Base-by-base conservation (phyloP, 169 alveolate species). In the Plasmodium yoelii region DNA sequence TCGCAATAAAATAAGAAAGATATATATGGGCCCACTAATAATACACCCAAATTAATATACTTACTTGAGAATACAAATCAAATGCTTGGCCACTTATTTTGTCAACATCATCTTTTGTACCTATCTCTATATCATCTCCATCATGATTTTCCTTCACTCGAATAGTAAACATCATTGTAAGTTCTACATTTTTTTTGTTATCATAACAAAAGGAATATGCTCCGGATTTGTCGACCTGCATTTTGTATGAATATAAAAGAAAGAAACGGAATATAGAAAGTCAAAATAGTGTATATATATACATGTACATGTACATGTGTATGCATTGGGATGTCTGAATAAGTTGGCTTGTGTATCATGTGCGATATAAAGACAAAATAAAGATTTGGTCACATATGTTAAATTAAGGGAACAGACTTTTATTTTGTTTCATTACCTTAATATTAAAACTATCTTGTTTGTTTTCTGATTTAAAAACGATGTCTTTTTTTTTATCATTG, bases 71-170 rank as follows among this genome's bases (percentile, higher is more conserved):
- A 82, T 67, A 61, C 49, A 82, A 53, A 15, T 65, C 64, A 61
- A 57, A 53, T 55, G 84, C 59, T 47, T 82, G n/a, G 19, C 28
- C 44, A 65, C 5, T 67, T 67, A 82, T 82, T 53, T 82, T 51
- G 55, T 82, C 18, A 56, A 82, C 82, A 65, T 82, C 90, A 57
- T 82, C 90, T 19, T 59, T 61, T 51, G 90, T 82, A n/a, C 90
- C 55, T 10, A 67, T 55, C 18, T 82, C 90, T 13, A 28, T 8
- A 19, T 82, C 90, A 28, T 13, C 57, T 10, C 4, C 9, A 7
- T 56, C 51, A 60, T 65, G 82, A 26, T 60, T 24, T 67, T 82
- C 90, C 47, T 82, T 65, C 47, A 82, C 64, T 59, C 90, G 34
- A 24, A 82, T 65, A 13, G 82, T 82, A 47, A 82, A 82, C 84